Evolutionary conservation across 1,284 basidiomycete genomes (phyloP).

Genomic region (Tilletia horrida): DNA sequence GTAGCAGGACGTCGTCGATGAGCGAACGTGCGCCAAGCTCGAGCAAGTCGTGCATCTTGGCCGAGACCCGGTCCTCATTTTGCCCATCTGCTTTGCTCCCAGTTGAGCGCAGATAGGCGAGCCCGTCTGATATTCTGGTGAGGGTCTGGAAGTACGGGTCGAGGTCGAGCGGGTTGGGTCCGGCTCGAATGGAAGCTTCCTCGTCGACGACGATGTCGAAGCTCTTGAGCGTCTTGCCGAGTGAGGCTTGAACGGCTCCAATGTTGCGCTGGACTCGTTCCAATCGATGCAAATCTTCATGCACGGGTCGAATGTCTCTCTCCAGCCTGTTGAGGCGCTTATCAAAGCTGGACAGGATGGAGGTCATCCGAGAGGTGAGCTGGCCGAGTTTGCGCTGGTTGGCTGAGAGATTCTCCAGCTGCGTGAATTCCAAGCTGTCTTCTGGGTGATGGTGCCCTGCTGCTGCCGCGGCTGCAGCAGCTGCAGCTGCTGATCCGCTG

Average conservation of each 20-base stretch:
- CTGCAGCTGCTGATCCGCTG: too few relatives aligned
- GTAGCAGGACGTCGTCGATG: slow-evolving; percentile 40
- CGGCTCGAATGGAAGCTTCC: slow-evolving; percentile 47
- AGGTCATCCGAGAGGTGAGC: slow-evolving; percentile 55
- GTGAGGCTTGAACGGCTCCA: slow-evolving; percentile 23
- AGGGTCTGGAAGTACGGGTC: slow-evolving; percentile 50
- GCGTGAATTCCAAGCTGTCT: slow-evolving; percentile 45
- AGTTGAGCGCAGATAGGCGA: slow-evolving; percentile 31
- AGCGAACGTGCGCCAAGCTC: slow-evolving; percentile 48
- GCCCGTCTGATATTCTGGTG: slow-evolving; percentile 43
- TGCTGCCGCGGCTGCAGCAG: too few relatives aligned
- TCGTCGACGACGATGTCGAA: slow-evolving; percentile 51
- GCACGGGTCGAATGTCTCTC: slow-evolving; percentile 51
- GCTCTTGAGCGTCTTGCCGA: slow-evolving; percentile 41
- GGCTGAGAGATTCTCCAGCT: slow-evolving; percentile 56
- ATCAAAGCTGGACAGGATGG: slow-evolving; percentile 56
- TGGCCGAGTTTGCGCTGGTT: slow-evolving; percentile 54
- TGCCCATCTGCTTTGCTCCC: slow-evolving; percentile 25
- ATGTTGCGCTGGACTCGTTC: slow-evolving; percentile 44
- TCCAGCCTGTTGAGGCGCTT: slow-evolving; percentile 54
- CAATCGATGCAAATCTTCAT: slow-evolving; percentile 49
- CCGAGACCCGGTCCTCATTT: slow-evolving; percentile 42
- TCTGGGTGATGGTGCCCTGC: neutral
- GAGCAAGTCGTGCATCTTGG: slow-evolving; percentile 46
- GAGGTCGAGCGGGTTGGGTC: slow-evolving; percentile 42